Base-by-base conservation (phyloP, 192 early-diverging fungal genomes). In the Umbelopsis sp. region DNA sequence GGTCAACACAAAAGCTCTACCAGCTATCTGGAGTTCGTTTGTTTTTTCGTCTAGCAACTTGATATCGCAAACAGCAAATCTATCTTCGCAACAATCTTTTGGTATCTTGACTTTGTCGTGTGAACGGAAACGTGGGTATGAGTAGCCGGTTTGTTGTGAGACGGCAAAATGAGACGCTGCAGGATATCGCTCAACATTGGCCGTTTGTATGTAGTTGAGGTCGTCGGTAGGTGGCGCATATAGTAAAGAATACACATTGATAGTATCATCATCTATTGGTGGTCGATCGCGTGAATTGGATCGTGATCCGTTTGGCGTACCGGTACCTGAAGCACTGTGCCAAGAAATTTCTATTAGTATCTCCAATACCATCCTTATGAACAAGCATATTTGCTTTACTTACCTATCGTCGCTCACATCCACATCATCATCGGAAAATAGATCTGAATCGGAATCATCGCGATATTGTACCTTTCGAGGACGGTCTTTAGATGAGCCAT, bases 61-160 rank as follows among this genome's bases (percentile, higher is more conserved):
- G 55, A 61, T 61, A 61, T 88, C 86, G 23, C 81, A 66, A 15
- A 88, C 78, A 3, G 76, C 71, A 47, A 76, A 86, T n/a, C 80
- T 76, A 49, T 88, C 86, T 67, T 88, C 86, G 64, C 86, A 88
- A 13, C 80, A 67, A 2, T 71, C 68, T 27, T 88, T 88, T 1
- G 78, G 78, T 51, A 84, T 71, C 47, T 82, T 83, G n/a, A 81
- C 75, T 22, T 75, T 74, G 10, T 76, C 72, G 45, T 75, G 75
- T 23, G 73, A 78, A 21, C 86, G 74, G 71, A 86, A 84, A 41
- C 86, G 80, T 16, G 86, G 84, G 64, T 88, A 88, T 21, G 84
- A 80, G 69, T 88, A 88, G 27, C 86, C 86, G 9, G 79, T 83
- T 37, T 88, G 82, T 52, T 88, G 86, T 30, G 79, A 81, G 22